phyloP scores from a whole-genome alignment of 2,329 filamentous ascomycete genomes.

The Sclerotinia subarctica region DNA sequence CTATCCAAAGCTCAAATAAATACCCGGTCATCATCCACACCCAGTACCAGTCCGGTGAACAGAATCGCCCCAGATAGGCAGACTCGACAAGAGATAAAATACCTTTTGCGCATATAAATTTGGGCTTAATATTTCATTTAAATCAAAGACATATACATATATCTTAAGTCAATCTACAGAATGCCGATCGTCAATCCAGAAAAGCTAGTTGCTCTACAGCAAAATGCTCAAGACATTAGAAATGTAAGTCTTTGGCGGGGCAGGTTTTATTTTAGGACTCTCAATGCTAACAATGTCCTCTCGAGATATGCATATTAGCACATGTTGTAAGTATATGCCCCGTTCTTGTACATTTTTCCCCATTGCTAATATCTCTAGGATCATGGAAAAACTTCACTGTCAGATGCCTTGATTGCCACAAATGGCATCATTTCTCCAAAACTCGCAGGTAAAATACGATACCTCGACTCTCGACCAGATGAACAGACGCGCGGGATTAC shows the following conservation, averaged over 20 bases:
- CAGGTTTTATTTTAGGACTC: conserved; percentile 20
- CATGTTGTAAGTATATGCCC: conserved; percentile 64
- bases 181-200: conserved; percentile 94
- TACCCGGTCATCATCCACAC: background rate
- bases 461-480: conserved; percentile 92
- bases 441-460: conserved; percentile 94
- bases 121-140: background rate
- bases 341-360: background rate
- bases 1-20: background rate
- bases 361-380: conserved; percentile 51
- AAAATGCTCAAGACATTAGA: conserved; percentile 81
- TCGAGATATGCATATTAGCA: conserved; percentile 87
- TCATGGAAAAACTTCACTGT: conserved; percentile 97
- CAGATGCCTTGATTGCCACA: conserved; percentile 91
- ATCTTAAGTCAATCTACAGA: conserved; percentile 26
- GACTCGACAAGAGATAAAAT: background rate
- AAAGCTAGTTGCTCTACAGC: conserved; percentile 86
- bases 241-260: conserved; percentile 62
- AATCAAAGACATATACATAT: conserved; percentile 16
- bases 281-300: conserved; percentile 24
- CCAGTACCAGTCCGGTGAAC: background rate
- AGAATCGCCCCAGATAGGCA: background rate
- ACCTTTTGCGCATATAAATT: background rate
- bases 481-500: conserved; percentile 96
- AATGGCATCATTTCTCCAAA: conserved; percentile 99